These are phyloP conservation scores for Rosellinia necatrix DNA, from an alignment of 2,329 filamentous ascomycete species.

Conservation along the genomic window DNA sequence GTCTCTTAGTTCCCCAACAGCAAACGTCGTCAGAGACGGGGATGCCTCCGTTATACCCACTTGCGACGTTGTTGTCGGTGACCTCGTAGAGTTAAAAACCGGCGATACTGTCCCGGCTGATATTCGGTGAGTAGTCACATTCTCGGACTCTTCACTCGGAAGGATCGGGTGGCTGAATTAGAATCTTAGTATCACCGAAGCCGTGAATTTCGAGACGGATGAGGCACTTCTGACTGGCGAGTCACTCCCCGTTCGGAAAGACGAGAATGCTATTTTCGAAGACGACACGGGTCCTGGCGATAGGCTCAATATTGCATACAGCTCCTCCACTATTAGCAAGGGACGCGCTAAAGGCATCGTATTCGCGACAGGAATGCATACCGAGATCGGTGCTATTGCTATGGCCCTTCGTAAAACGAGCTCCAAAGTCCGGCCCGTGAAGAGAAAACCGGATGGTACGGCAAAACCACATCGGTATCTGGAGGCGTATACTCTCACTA, in stretches of 20 bases:
- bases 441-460: constrained; percentile 56
- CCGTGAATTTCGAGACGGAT: constrained; percentile 62
- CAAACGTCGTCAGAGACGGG: constrained; percentile 55
- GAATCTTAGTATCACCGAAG: constrained; percentile 48
- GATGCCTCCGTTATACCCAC: constrained; percentile 56
- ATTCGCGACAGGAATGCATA: constrained; percentile 63
- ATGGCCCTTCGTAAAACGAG: constrained; percentile 61
- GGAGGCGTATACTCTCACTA: constrained; percentile 53
- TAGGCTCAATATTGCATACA: constrained; percentile 66
- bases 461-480: constrained; percentile 58
- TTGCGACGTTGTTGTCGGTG: constrained; percentile 59
- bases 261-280: constrained; percentile 53
- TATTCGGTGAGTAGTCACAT: constrained; percentile 37
- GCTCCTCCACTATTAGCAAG: constrained; percentile 65
- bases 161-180: not conserved
- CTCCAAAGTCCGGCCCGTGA: constrained; percentile 55
- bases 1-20: constrained; percentile 55
- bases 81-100: constrained; percentile 60
- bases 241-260: constrained; percentile 62
- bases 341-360: constrained; percentile 65
- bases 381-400: constrained; percentile 69
- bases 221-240: constrained; percentile 68
- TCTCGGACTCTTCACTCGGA: not conserved
- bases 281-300: constrained; percentile 62
- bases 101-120: constrained; percentile 51